phyloP scores from a whole-genome alignment of 2,329 filamentous ascomycete genomes.

The Penicillium sp. region DNA sequence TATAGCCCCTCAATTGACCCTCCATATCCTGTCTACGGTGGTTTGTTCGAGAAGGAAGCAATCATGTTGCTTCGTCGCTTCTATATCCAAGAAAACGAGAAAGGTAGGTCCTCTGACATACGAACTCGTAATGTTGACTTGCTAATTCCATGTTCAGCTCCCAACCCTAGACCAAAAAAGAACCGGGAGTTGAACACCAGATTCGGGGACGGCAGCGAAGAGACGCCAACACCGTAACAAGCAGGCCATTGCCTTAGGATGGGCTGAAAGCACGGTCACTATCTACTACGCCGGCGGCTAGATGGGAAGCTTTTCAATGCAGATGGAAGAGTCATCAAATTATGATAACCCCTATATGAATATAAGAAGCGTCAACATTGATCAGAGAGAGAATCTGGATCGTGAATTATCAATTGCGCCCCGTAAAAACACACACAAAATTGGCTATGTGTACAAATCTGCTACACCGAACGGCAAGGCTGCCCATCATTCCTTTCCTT shows the following conservation, averaged over 20 bases:
- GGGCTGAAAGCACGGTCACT: not conserved
- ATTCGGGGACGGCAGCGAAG: conserved; percentile 37
- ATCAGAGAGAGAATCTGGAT: conserved; percentile 19
- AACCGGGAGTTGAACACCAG: conserved; percentile 60
- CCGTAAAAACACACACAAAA: conserved; percentile 20
- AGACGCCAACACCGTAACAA: conserved; percentile 2
- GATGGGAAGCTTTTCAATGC: not conserved
- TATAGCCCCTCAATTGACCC: conserved; percentile 66
- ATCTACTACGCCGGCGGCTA: not conserved
- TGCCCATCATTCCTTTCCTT: conserved; percentile 7
- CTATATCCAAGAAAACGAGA: conserved; percentile 96
- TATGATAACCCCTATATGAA: not conserved
- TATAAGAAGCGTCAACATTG: not conserved
- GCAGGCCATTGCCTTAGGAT: no score
- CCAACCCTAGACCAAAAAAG: conserved; percentile 62
- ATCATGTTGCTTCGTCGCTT: conserved; percentile 89
- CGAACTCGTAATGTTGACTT: not conserved
- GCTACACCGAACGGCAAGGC: conserved; percentile 12
- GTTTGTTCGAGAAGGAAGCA: conserved; percentile 85
- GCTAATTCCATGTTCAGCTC: conserved; percentile 43
- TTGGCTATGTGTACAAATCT: conserved; percentile 29
- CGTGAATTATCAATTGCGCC: conserved; percentile 24
- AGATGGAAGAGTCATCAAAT: not conserved
- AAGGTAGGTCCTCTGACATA: conserved; percentile 53
- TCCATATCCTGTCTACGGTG: conserved; percentile 78